Conservation (phyloP, 2,329 filamentous ascomycete genomes). For the Penicillium sp. region DNA sequence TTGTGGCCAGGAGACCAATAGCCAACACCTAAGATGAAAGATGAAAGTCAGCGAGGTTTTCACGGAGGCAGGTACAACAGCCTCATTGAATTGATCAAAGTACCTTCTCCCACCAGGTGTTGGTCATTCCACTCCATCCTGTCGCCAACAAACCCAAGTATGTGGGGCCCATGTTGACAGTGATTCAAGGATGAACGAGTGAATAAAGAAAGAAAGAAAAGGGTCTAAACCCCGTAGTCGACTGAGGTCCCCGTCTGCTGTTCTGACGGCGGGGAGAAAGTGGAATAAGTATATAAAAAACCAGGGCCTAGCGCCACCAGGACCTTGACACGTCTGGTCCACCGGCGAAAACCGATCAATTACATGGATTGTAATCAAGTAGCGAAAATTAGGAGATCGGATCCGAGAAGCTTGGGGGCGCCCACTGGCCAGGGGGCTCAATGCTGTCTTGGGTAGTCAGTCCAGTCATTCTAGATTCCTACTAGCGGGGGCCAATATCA, state of each 20-base stretch:
- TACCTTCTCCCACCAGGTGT: slow-evolving; percentile 4
- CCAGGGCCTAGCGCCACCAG: not conserved
- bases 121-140: slow-evolving; percentile 3
- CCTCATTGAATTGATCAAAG: not conserved
- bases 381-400: not conserved
- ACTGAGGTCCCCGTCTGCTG: not conserved
- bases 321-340: not conserved
- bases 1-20: not conserved
- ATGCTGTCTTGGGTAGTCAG: not conserved
- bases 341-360: not conserved
- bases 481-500: not conserved
- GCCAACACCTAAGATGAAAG: not conserved
- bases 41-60: not conserved
- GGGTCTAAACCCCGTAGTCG: not conserved
- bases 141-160: not conserved
- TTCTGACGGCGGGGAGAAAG: not conserved
- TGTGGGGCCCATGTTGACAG: not conserved
- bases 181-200: not conserved
- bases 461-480: not conserved
- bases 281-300: slow-evolving; percentile 2
- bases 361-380: not conserved
- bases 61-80: too few relatives aligned
- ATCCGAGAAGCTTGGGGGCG: not conserved
- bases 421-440: not conserved
- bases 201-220: slow-evolving; percentile 1